These are phyloP conservation scores for Colletotrichum sidae DNA, from an alignment of 2,329 filamentous ascomycete genomes.

Conservation along the genomic window DNA sequence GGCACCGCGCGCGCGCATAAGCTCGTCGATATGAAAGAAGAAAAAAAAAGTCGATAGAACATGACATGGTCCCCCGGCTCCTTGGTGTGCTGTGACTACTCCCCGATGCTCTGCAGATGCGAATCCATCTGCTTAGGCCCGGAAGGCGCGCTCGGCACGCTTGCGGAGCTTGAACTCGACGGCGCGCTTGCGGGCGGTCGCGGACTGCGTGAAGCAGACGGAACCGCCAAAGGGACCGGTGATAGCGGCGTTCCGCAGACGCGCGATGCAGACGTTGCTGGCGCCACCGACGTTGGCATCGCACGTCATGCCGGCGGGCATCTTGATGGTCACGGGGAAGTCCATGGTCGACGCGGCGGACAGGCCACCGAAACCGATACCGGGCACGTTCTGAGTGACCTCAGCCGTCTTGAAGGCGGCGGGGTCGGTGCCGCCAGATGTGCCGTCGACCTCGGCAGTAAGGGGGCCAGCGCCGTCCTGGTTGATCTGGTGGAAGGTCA, in stretches of 20 bases:
- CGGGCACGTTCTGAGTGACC: conserved; percentile 72
- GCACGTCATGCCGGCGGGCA: conserved; percentile 76
- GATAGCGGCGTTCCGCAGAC: conserved; percentile 69
- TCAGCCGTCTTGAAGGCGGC: conserved; percentile 69
- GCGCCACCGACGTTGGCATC: conserved; percentile 68
- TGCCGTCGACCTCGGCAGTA: conserved; percentile 68
- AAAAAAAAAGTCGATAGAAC: background rate
- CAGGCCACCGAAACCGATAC: conserved; percentile 65
- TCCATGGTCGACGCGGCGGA: conserved; percentile 70
- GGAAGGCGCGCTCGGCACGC: conserved; percentile 44
- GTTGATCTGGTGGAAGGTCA: conserved; percentile 78
- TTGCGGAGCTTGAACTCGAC: conserved; percentile 62
- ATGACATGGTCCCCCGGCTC: background rate
- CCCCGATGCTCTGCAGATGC: conserved; percentile 17
- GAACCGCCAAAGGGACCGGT: conserved; percentile 76
- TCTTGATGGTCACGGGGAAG: conserved; percentile 72
- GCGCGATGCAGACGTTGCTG: conserved; percentile 72
- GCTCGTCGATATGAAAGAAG: background rate
- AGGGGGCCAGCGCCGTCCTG: conserved; percentile 76
- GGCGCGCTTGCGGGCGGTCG: conserved; percentile 70
- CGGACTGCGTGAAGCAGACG: conserved; percentile 72
- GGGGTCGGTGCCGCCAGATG: conserved; percentile 71
- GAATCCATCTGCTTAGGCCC: conserved; percentile 21
- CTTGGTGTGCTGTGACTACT: conserved; percentile 12
- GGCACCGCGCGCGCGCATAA: conserved; percentile 2